A percentile compares a stretch with the other conserved stretches of the same genome.
Conservation (phyloP, 208 protist genomes). For the Phytomonas sp. region DNA sequence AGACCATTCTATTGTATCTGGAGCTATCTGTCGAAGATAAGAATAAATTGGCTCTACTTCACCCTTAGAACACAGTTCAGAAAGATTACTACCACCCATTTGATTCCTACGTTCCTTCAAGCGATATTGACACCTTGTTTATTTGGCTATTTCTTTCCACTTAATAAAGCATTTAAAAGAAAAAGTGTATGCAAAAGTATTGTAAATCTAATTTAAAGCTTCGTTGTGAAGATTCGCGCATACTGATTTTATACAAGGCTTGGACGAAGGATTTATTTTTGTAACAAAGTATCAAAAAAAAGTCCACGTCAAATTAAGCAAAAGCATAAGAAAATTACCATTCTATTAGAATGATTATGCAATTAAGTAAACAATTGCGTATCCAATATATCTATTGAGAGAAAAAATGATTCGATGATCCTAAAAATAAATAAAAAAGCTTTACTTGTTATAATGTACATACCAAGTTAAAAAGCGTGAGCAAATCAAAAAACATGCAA, state of each 20-base stretch:
- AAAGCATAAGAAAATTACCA: neutral
- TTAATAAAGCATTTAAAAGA: conserved; percentile 3
- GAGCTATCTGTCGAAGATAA: conserved; percentile 30
- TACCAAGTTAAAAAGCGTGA: neutral
- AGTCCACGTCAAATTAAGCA: neutral
- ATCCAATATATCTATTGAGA: neutral
- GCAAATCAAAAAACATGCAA: neutral
- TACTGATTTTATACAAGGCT: neutral
- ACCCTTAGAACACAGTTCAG: conserved; percentile 54
- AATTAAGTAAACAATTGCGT: neutral
- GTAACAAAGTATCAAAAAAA: neutral
- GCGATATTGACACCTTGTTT: neutral
- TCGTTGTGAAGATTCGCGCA: neutral
- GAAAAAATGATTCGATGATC: neutral
- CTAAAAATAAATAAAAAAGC: neutral
- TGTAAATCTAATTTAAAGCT: neutral
- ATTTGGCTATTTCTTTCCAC: conserved; percentile 14
- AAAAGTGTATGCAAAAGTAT: neutral
- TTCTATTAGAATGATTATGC: neutral
- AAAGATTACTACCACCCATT: conserved; percentile 48
- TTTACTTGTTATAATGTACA: neutral
- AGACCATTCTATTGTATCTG: conserved; percentile 11
- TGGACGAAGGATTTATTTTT: neutral
- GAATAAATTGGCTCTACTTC: conserved; percentile 42
- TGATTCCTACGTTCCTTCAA: neutral